phyloP scores from a whole-genome alignment of 345 rosid genomes.

The Reutealis trisperma region DNA sequence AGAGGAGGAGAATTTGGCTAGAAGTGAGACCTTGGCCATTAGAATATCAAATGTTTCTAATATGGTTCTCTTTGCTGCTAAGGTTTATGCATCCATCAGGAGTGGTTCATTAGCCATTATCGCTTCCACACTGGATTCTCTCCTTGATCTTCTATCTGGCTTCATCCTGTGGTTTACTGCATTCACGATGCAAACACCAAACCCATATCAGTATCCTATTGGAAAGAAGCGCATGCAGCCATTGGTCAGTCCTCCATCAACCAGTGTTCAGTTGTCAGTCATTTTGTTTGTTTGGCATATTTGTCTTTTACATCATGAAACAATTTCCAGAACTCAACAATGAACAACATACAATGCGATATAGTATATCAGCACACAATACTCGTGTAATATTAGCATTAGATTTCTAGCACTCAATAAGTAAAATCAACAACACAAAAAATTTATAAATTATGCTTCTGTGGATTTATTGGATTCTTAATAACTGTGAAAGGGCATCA shows the following conservation, averaged over 20 bases:
- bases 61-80: constrained; percentile 90
- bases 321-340: not conserved
- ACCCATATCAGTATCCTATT: constrained; percentile 92
- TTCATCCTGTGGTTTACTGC: constrained; percentile 99
- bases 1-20: constrained; percentile 81
- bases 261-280: not conserved
- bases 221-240: constrained; percentile 99
- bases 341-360: not conserved
- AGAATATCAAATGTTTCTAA: constrained; percentile 90
- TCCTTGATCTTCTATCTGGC: constrained; percentile 98
- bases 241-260: constrained; percentile 55
- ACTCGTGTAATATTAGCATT: not conserved
- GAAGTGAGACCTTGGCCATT: constrained; percentile 84
- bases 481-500: not conserved
- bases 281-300: not conserved
- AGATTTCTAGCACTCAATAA: not conserved
- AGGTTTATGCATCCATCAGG: constrained; percentile 85
- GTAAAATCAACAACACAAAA: not conserved
- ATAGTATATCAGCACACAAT: not conserved
- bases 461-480: not conserved
- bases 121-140: constrained; percentile 96
- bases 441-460: not conserved
- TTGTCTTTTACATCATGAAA: not conserved
- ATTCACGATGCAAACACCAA: constrained; percentile 96
- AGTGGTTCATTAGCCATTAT: constrained; percentile 96